phyloP scores from a whole-genome alignment of 129 eudicot genomes.

The Heracleum sosnowskyi region DNA sequence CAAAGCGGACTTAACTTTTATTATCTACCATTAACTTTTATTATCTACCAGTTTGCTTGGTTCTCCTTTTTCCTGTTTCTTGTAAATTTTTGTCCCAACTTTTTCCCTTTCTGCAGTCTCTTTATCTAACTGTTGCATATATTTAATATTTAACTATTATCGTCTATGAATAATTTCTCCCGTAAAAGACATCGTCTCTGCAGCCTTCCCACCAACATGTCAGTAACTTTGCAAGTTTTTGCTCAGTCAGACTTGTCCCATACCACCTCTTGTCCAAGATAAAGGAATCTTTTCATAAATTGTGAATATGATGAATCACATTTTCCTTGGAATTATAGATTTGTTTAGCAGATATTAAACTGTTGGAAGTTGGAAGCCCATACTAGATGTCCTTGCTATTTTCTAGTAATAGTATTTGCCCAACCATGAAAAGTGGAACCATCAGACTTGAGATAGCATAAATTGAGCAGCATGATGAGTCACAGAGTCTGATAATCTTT shows the following conservation, averaged over 20 bases:
- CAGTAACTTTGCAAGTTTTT: background rate
- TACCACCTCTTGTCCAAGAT: background rate
- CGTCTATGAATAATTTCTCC: background rate
- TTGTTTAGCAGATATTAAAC: background rate
- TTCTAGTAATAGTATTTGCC: background rate
- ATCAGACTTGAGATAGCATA: background rate
- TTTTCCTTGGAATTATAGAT: background rate
- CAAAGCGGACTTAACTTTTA: background rate
- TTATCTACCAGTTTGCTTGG: background rate
- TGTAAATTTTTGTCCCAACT: background rate
- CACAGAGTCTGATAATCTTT: background rate
- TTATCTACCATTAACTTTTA: background rate
- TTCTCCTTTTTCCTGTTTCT: background rate
- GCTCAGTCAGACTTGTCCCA: background rate
- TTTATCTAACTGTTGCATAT: background rate
- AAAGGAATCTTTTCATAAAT: background rate
- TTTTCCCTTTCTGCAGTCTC: background rate
- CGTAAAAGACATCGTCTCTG: background rate
- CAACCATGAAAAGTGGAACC: background rate
- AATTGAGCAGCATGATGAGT: background rate
- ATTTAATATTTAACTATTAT: background rate
- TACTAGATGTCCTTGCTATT: background rate
- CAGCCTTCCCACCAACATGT: background rate
- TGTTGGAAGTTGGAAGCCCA: background rate
- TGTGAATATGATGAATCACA: background rate